Percentiles rank a stretch among this genome's conserved stretches.
These are phyloP conservation scores for Xerocomus brunneocitrinus DNA, from an alignment of 768 basidiomycete genomes.

Conservation along the genomic window DNA sequence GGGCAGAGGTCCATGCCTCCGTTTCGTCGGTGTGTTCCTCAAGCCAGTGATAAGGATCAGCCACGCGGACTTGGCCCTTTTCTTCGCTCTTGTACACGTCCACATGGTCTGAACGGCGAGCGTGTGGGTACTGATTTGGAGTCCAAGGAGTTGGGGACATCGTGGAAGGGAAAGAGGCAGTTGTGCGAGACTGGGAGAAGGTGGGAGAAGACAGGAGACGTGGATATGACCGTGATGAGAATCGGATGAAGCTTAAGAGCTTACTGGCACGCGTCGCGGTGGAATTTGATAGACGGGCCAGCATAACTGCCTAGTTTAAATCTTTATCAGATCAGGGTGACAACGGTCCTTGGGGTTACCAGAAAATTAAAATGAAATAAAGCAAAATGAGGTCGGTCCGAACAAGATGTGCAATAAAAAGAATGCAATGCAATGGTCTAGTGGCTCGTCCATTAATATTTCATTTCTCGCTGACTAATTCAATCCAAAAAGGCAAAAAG, in stretches of 20 bases:
- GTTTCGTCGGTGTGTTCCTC: constrained; percentile 62
- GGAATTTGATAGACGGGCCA: constrained; percentile 11
- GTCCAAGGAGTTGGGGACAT: constrained; percentile 48
- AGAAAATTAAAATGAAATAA: constrained; percentile 1
- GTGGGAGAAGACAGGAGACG: constrained; percentile 5
- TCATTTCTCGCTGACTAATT: not conserved
- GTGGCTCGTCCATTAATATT: not conserved
- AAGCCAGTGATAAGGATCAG: constrained; percentile 75
- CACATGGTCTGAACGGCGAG: constrained; percentile 61
- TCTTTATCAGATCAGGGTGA: constrained; percentile 27
- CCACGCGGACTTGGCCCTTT: constrained; percentile 57
- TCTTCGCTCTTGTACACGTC: constrained; percentile 65
- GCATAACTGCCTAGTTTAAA: constrained; percentile 15
- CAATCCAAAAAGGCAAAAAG: not conserved
- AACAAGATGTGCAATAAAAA: not conserved
- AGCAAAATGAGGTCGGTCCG: constrained; percentile 1
- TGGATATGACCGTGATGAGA: constrained; percentile 8
- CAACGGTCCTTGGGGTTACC: constrained; percentile 26
- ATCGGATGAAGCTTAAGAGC: constrained; percentile 17
- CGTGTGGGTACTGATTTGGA: constrained; percentile 56
- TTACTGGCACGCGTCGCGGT: constrained; percentile 11
- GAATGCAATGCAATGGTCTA: not conserved
- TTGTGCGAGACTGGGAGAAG: not conserved
- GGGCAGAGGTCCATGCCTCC: constrained; percentile 57
- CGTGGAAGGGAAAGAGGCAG: constrained; percentile 11